phyloP scores from a whole-genome alignment of 1,284 basidiomycete species.

The Cryptococcus sp. region DNA sequence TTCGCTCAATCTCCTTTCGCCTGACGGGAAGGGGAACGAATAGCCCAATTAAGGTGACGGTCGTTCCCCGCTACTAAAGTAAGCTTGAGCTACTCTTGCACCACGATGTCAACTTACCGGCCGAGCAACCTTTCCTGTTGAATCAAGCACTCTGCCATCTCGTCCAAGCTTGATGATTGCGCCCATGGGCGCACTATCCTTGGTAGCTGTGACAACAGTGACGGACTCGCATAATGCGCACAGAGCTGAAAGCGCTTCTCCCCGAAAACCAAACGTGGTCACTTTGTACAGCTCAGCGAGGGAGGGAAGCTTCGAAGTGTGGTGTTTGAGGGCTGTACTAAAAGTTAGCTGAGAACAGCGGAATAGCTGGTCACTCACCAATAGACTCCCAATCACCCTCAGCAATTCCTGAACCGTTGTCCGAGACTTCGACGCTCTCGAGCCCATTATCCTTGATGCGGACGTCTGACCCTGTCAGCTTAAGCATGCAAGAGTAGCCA shows the following conservation, averaged over 20 bases:
- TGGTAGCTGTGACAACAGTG: constrained; percentile 71
- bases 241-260: constrained; percentile 90
- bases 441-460: constrained; percentile 87
- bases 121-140: constrained; percentile 65
- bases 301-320: constrained; percentile 86
- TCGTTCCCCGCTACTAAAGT: constrained; percentile 75
- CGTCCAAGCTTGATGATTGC: constrained; percentile 71
- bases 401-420: constrained; percentile 87
- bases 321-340: constrained; percentile 76
- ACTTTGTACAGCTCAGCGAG: constrained; percentile 76
- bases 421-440: constrained; percentile 82
- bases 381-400: constrained; percentile 74
- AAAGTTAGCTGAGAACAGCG: neutral
- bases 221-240: constrained; percentile 80
- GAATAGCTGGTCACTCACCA: constrained; percentile 59
- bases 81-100: neutral
- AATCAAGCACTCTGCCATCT: constrained; percentile 62
- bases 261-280: constrained; percentile 90
- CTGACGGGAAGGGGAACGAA: constrained; percentile 87
- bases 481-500: neutral
- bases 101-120: constrained; percentile 60
- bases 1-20: constrained; percentile 86
- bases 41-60: constrained; percentile 70
- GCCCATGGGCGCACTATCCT: constrained; percentile 71
- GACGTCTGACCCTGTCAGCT: constrained; percentile 64